phyloP scores from a whole-genome alignment of 1,139 yeast genomes.

The Chernovozyma sophiae-reginae region DNA sequence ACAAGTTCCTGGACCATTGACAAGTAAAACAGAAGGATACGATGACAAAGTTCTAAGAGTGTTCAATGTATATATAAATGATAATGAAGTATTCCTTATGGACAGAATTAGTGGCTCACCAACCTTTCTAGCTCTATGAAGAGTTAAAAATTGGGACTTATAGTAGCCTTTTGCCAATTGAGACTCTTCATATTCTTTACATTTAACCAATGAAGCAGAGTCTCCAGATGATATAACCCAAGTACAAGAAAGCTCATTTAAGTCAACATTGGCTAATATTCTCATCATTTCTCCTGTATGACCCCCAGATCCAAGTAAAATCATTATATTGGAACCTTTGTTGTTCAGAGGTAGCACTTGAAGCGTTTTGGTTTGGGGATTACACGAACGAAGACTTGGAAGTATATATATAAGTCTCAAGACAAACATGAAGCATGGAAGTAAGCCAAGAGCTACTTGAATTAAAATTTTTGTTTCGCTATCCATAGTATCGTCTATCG shows the following conservation, averaged over 20 bases:
- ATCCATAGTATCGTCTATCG: no score
- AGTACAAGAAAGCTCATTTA: slow-evolving; percentile 27
- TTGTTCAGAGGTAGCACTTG: slow-evolving; percentile 24
- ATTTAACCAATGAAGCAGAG: slow-evolving; percentile 48
- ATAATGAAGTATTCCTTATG: slow-evolving; percentile 45
- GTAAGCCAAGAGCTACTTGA: slow-evolving; percentile 16
- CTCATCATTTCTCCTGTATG: slow-evolving; percentile 95
- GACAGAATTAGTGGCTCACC: slow-evolving; percentile 61
- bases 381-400: slow-evolving; percentile 2
- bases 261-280: slow-evolving; percentile 39
- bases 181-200: slow-evolving; percentile 39
- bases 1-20: slow-evolving; percentile 95
- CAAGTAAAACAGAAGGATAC: slow-evolving; percentile 52
- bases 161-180: slow-evolving; percentile 12
- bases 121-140: slow-evolving; percentile 76
- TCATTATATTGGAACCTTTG: slow-evolving; percentile 36
- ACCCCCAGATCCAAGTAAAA: slow-evolving; percentile 80
- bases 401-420: slow-evolving; percentile 20
- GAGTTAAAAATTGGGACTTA: slow-evolving; percentile 24
- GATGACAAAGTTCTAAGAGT: slow-evolving; percentile 17
- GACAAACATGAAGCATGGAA: slow-evolving; percentile 22
- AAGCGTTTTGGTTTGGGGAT: background rate
- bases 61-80: slow-evolving; percentile 26
- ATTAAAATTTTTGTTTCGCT: slow-evolving; percentile 22
- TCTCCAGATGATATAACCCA: slow-evolving; percentile 59